Conservation (phyloP, 1,284 basidiomycete genomes). For the Apiotrichum sp. region DNA sequence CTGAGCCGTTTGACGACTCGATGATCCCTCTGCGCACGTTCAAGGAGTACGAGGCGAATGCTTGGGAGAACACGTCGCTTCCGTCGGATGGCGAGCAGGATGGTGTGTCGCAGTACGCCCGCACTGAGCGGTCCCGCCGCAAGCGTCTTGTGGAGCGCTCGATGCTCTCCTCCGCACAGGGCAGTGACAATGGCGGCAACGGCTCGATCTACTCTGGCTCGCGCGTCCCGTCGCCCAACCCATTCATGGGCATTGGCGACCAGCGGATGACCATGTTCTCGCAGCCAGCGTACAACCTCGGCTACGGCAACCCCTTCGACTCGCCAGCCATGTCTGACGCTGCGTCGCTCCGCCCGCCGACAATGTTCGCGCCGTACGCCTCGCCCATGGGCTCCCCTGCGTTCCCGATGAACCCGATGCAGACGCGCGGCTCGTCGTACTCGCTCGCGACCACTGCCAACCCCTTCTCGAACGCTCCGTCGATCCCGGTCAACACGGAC, state of each 20-base stretch:
- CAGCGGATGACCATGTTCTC: conserved; percentile 17
- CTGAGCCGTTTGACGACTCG: conserved; percentile 92
- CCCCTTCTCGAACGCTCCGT: conserved; percentile 54
- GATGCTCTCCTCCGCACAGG: conserved; percentile 6
- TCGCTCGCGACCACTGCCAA: conserved; percentile 74
- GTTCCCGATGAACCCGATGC: neutral
- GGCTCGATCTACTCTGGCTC: conserved; percentile 5
- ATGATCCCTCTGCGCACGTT: conserved; percentile 98
- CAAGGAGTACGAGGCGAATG: conserved; percentile 86
- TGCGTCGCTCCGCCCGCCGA: conserved; percentile 40
- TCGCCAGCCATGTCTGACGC: conserved; percentile 67
- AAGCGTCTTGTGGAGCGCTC: conserved; percentile 3
- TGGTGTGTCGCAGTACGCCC: conserved; percentile 1
- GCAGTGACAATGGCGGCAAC: neutral
- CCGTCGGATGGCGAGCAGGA: conserved; percentile 55
- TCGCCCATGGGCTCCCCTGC: conserved; percentile 50
- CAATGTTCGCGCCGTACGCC: conserved; percentile 19
- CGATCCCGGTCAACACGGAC: conserved; percentile 49
- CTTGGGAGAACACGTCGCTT: conserved; percentile 76
- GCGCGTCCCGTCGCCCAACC: conserved; percentile 9
- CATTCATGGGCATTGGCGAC: conserved; percentile 1
- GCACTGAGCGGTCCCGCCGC: conserved; percentile 5
- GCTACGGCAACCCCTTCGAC: conserved; percentile 63
- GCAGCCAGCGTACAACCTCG: conserved; percentile 18
- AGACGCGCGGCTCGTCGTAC: conserved; percentile 62